Evolutionary conservation across 805 yeast genomes (phyloP), one percentile per base, ranked within the genome.

Genomic region (Starmerella tilneyi): DNA sequence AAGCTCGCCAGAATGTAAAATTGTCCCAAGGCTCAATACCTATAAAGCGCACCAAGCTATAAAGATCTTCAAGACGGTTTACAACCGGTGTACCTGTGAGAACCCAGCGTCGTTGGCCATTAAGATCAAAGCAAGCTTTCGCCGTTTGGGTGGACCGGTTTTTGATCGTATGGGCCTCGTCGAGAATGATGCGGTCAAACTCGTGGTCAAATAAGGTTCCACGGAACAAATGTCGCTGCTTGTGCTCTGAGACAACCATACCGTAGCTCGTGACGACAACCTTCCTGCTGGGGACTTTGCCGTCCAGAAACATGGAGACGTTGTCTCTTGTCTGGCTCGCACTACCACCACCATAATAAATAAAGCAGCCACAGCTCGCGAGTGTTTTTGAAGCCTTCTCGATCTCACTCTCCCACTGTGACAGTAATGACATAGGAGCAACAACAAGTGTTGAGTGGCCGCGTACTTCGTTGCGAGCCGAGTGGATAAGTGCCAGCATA

Each of bases 51-150:
- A 86, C 74, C 40, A 86, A 63, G 5, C 94, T 79, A 58, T 74
- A 88, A 38, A 89, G 63, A 60, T 89, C 97, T 60, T 89, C 96
- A 9, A 89, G 67, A 50, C 88, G 67, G 61, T 88, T 88, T 31
- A 86, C 81, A 23, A 88, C 83, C 0, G 97, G 96, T 0, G 97
- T 88, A 7, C 97, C 97, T 0, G 96, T 85, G 38, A 89, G 66
- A 3, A 81, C 69, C 97, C 97, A 88, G 49, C 76, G 76, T 40
- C 92, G 68, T 16, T 70, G 66, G 55, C 84, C 76, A 9, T 64
- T 56, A n/a, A 88, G 58, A 19, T 74, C 81, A 61, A 74, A 76
- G 7, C 86, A 72, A 0, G 96, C 81, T 51, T 78, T 79, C 0
- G 96, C 78, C 0, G 94, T 80, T 47, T 79, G 79, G 1, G 94